Conservation (phyloP, 805 yeast genomes). For the Ogataea sp. region DNA sequence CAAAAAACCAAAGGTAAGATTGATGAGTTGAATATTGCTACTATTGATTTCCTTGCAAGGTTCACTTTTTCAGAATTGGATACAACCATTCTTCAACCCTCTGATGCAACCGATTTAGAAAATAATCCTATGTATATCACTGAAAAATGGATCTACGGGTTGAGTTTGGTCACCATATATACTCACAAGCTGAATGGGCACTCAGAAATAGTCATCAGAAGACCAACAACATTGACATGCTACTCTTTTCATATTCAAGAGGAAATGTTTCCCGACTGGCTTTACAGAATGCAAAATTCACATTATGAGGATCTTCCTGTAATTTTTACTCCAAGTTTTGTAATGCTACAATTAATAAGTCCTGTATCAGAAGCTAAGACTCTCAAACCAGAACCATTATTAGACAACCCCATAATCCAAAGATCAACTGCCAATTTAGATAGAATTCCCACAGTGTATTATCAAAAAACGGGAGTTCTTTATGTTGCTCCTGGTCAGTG, state of each 20-base stretch:
- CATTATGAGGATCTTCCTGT: constrained; percentile 11
- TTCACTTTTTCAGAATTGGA: constrained; percentile 61
- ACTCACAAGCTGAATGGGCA: constrained; percentile 46
- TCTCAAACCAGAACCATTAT: constrained; percentile 11
- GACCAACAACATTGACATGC: constrained; percentile 58
- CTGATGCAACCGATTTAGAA: constrained; percentile 6
- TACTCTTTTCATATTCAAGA: constrained; percentile 37
- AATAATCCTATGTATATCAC: constrained; percentile 14
- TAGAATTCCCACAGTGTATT: constrained; percentile 68
- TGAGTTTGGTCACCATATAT: constrained; percentile 46
- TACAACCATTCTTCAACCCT: constrained; percentile 30
- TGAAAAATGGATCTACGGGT: constrained; percentile 55
- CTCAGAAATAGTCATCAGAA: constrained; percentile 41
- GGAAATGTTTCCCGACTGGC: constrained; percentile 23
- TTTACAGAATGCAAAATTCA: constrained; percentile 10
- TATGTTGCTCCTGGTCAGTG: constrained; percentile 66
- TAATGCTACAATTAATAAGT: constrained; percentile 12
- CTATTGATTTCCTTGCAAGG: constrained; percentile 58
- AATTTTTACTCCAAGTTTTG: constrained; percentile 14
- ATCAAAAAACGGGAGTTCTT: constrained; percentile 70
- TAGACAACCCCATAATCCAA: constrained; percentile 25
- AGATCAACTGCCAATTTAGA: constrained; percentile 61
- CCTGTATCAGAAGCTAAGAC: constrained; percentile 6
- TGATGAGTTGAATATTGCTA: constrained; percentile 52
- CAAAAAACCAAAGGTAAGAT: constrained; percentile 16